Evolutionary conservation across 1,284 basidiomycete genomes (phyloP), one percentile per base, ranked within the genome.

Genomic region (Schizophyllum commune): DNA sequence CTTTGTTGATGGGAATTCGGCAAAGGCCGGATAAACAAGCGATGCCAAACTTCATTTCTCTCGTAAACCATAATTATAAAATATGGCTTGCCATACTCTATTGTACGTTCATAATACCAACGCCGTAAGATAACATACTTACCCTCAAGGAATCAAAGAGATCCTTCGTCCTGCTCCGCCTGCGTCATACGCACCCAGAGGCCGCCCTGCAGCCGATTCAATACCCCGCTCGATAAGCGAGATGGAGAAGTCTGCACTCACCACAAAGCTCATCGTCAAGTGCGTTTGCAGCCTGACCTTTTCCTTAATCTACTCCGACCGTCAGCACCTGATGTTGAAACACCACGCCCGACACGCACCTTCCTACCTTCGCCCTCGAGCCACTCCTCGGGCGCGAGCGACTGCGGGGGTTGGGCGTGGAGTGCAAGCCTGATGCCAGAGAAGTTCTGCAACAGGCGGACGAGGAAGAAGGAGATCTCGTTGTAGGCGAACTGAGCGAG

Each of bases 381-480:
- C 51, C 51, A 52, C 17, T 52, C 51, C 51, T 20, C 51, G 51
- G 51, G 51, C 51, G 51, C 17, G 15, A 17, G 15, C 17, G 20
- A 52, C 17, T 70, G 70, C 17, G 66, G 62, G 0, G 75, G 74
- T 57, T 79, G 77, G 0, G 71, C 73, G 21, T 79, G 74, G n/a
- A 61, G 66, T 4, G 74, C 81, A 3, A 85, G 69, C 4, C 64
- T 68, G 62, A 86, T 78, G 0, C 61, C 65, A 1, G 75, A 73
- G 68, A 84, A 84, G 13, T 67, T 72, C 68, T 86, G 83, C 8
- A 78, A 63, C 2, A 76, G 68, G 13, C 74, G 72, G 55, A 77
- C 68, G 34, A 79, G 68, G 70, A 75, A 76, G 66, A 74, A 76
- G 0, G 75, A 75, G 4, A 71, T 67, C 64, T 78, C 76, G 52